Percentiles rank a stretch among this genome's conserved stretches.
phyloP scores from a whole-genome alignment of 1,284 basidiomycete genomes.

The Ustilago hordei region DNA sequence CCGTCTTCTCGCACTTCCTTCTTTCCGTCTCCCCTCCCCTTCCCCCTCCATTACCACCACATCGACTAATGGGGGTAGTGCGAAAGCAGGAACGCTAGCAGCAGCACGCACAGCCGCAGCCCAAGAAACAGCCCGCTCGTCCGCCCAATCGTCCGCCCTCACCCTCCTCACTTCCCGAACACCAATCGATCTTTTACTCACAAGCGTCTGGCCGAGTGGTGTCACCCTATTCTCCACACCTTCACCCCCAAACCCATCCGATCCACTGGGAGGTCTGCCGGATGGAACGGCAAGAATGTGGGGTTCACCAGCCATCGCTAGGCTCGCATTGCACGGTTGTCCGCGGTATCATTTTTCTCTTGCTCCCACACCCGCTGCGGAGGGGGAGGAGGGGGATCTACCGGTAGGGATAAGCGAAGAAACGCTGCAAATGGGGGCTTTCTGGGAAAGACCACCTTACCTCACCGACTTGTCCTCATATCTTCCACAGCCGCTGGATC shows the following conservation, averaged over 20 bases:
- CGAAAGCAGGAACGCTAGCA: constrained; percentile 54
- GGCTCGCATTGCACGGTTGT: constrained; percentile 39
- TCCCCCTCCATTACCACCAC: neutral
- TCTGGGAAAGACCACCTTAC: constrained; percentile 66
- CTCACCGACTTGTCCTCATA: constrained; percentile 35
- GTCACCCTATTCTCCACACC: constrained; percentile 51
- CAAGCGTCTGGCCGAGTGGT: constrained; percentile 59
- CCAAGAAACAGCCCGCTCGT: constrained; percentile 11
- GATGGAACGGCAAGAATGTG: constrained; percentile 50
- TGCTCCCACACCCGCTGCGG: constrained; percentile 30
- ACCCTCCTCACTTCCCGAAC: constrained; percentile 20
- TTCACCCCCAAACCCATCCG: neutral
- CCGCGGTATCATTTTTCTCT: constrained; percentile 65
- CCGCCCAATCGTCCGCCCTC: constrained; percentile 31
- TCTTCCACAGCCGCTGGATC: constrained; percentile 4
- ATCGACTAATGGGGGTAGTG: neutral
- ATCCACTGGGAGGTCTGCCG: constrained; percentile 34
- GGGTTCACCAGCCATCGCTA: constrained; percentile 58
- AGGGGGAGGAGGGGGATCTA: neutral
- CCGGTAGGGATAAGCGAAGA: constrained; percentile 38
- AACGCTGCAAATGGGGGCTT: constrained; percentile 48
- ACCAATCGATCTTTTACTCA: constrained; percentile 63
- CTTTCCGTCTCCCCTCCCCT: constrained; percentile 29
- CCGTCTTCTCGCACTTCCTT: constrained; percentile 39
- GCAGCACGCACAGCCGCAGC: constrained; percentile 42